Base-by-base conservation (phyloP, 2,329 filamentous ascomycete genomes). In the Pseudocercospora crystallina region DNA sequence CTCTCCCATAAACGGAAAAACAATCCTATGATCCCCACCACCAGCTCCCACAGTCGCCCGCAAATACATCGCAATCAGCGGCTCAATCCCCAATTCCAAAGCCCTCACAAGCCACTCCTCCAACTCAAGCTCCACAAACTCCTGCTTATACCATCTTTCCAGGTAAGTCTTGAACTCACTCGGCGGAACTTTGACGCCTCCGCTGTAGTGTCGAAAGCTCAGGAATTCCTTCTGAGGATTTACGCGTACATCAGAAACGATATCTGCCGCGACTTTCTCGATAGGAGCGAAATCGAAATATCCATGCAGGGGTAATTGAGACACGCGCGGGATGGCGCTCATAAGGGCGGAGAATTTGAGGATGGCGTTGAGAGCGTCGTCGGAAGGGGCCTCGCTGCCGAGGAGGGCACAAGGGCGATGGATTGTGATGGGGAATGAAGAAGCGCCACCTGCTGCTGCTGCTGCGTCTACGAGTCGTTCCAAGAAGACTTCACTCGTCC, bases 1-100 rank as follows among this genome's bases (percentile, higher is more conserved):
- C 12, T 10, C 34, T 26, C 55, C 52, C 55, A 58, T 58, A 39
- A 42, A 58, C 3, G 55, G 55, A 42, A 58, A 55, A n/a, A 53
- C 41, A 4, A 56, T 34, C 20, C 45, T 14, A 14, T 38, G 37
- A 3, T 46, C 45, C 12, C 34, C 43, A 7, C n/a, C 46, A n/a
- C n/a, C 26, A 40, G 34, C 11, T 32, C 37, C 26, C 14, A 47
- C 32, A 8, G 46, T 36, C 40, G 55, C 49, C 8, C 53, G 52
- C 39, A 58, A 31, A 32, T 58, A 56, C 0, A 55, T 40, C 5
- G 49, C 49, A 40, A 58, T 58, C 45, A 58, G 47, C 1, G 55
- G 55, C 43, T 58, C 55, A 10, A 55, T 42, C 3, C 52, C 55
- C 31, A 53, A 5, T 17, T 46, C 46, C 8, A 47, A 34, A 13